Conservation (phyloP, 139 green algal genomes). For the Coelastrella sp. region DNA sequence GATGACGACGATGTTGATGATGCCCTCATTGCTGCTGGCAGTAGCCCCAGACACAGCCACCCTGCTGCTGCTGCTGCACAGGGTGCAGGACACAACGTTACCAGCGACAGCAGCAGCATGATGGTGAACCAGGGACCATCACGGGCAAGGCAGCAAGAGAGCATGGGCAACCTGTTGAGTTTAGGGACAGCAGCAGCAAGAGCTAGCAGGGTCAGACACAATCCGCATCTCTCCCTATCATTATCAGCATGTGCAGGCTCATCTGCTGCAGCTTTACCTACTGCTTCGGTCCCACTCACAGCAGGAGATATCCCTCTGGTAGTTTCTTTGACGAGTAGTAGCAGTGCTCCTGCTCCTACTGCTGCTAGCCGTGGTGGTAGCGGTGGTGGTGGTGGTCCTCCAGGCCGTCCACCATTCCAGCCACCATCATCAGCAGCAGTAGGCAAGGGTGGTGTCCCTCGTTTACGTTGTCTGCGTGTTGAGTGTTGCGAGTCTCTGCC, state of each 20-base stretch:
- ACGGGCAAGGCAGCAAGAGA: too few relatives aligned
- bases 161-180: too few relatives aligned
- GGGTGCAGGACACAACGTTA: too few relatives aligned
- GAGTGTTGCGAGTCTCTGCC: constrained; percentile 61
- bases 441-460: constrained; percentile 28
- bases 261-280: background rate
- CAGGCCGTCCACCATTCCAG: too few relatives aligned
- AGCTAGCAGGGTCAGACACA: constrained; percentile 15
- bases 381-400: background rate
- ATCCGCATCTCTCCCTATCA: too few relatives aligned
- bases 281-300: background rate
- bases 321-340: background rate
- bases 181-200: too few relatives aligned
- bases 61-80: too few relatives aligned
- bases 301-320: background rate
- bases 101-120: too few relatives aligned
- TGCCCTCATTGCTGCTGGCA: too few relatives aligned
- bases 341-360: background rate
- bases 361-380: background rate
- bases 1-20: too few relatives aligned
- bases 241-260: background rate
- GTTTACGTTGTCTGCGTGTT: constrained; percentile 54
- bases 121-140: too few relatives aligned
- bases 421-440: background rate
- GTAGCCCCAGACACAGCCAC: too few relatives aligned